A percentile compares a stretch with the other conserved stretches of the same genome.
These are phyloP conservation scores for Nicotiana knightiana DNA, from an alignment of 257 asterid species.

Conservation along the genomic window DNA sequence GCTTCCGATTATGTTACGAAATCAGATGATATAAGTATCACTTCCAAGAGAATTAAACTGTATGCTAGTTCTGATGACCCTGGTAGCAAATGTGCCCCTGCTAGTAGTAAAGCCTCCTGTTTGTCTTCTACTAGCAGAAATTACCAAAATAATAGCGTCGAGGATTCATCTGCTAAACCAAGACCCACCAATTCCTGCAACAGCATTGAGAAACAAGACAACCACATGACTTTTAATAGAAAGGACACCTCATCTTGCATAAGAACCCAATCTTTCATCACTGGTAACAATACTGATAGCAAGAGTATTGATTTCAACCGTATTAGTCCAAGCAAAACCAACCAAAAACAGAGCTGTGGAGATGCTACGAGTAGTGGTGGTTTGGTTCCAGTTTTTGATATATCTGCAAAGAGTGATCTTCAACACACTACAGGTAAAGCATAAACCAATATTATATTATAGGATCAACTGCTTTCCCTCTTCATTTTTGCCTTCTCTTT, in stretches of 20 bases:
- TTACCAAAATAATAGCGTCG: background rate
- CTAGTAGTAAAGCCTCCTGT: conserved; percentile 5
- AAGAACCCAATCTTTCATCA: background rate
- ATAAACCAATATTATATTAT: background rate
- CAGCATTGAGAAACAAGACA: conserved; percentile 17
- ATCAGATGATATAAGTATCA: conserved; percentile 1
- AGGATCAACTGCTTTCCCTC: background rate
- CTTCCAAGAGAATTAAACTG: background rate
- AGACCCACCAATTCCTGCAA: background rate
- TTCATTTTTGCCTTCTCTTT: background rate
- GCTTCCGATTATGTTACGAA: conserved; percentile 9
- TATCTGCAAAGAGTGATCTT: conserved; percentile 44
- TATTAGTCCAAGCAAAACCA: conserved; percentile 5
- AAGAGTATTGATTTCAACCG: conserved; percentile 11
- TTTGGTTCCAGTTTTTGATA: conserved; percentile 27
- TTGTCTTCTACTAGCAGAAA: conserved; percentile 1
- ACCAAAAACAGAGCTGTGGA: conserved; percentile 13
- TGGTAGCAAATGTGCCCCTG: conserved; percentile 13
- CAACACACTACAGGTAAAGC: conserved; percentile 32
- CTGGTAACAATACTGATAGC: conserved; percentile 12
- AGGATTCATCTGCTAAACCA: conserved; percentile 1
- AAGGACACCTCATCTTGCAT: background rate
- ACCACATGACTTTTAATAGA: conserved; percentile 1
- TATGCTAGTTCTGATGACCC: conserved; percentile 8
- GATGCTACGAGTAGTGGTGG: conserved; percentile 12